These are phyloP conservation scores for Actinomortierella ambigua DNA, from an alignment of 371 early-diverging fungal genomes.

Conservation along the genomic window DNA sequence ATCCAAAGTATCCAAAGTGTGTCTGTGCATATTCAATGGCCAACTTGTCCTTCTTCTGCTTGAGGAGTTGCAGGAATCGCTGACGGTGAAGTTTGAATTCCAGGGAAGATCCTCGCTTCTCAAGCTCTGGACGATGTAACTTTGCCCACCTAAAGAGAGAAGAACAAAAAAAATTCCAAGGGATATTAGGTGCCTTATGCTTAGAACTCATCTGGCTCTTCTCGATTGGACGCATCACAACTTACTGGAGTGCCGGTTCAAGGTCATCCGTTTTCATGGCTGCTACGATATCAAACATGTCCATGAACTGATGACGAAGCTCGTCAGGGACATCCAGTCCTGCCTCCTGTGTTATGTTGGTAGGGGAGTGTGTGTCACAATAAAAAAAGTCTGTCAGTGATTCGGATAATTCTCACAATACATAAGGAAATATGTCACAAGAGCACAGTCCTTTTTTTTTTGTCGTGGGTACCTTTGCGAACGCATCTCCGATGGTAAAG, in stretches of 20 bases:
- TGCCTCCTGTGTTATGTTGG: slow-evolving; percentile 42
- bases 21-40: slow-evolving; percentile 79
- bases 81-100: slow-evolving; percentile 87
- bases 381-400: background rate
- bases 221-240: background rate
- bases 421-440: background rate
- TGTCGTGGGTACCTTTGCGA: slow-evolving; percentile 61
- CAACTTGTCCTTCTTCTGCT: slow-evolving; percentile 44
- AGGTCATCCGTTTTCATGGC: slow-evolving; percentile 52
- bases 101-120: slow-evolving; percentile 64
- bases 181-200: slow-evolving; percentile 38
- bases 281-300: slow-evolving; percentile 62
- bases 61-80: slow-evolving; percentile 75
- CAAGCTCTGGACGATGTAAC: slow-evolving; percentile 61
- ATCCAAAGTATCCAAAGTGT: slow-evolving; percentile 71
- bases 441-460: slow-evolving; percentile 15
- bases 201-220: slow-evolving; percentile 38
- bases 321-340: slow-evolving; percentile 46
- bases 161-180: background rate
- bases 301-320: slow-evolving; percentile 58
- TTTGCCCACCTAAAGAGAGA: slow-evolving; percentile 72
- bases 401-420: background rate
- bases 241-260: slow-evolving; percentile 59
- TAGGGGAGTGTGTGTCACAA: background rate
- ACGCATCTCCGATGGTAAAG: slow-evolving; percentile 73